Evolutionary conservation across 768 basidiomycete species (phyloP).

Genomic region (Imleria badia): DNA sequence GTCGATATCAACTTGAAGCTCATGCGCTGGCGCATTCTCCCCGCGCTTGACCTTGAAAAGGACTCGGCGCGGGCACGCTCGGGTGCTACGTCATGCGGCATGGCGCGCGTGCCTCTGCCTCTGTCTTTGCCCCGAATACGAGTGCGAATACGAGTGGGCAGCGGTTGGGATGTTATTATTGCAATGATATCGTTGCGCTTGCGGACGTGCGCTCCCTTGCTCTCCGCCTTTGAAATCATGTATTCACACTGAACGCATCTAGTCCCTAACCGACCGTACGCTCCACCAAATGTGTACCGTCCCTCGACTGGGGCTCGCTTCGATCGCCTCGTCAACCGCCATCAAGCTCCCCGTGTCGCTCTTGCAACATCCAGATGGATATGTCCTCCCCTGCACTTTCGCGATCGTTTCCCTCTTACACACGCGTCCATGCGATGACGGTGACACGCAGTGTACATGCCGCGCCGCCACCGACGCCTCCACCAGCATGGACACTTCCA

Average conservation of each 20-base stretch:
- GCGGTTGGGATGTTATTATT: slow-evolving; percentile 92
- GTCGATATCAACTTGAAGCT: slow-evolving; percentile 97
- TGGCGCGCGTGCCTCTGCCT: slow-evolving; percentile 65
- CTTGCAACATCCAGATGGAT: slow-evolving; percentile 90
- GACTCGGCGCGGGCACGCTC: slow-evolving; percentile 95
- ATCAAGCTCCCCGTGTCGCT: slow-evolving; percentile 90
- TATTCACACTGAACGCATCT: neutral
- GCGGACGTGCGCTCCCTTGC: slow-evolving; percentile 79
- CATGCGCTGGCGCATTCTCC: slow-evolving; percentile 97
- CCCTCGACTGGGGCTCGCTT: slow-evolving; percentile 89
- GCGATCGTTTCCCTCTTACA: too few relatives aligned
- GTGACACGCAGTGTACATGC: slow-evolving; percentile 45
- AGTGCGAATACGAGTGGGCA: slow-evolving; percentile 21
- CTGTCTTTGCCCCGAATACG: too few relatives aligned
- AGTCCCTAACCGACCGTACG: slow-evolving; percentile 83
- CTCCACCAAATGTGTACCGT: slow-evolving; percentile 99
- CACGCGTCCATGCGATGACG: too few relatives aligned
- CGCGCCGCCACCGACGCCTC: slow-evolving; percentile 60
- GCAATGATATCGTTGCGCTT: slow-evolving; percentile 97
- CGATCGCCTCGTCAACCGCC: slow-evolving; percentile 88
- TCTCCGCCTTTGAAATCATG: too few relatives aligned
- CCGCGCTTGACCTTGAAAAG: slow-evolving; percentile 84
- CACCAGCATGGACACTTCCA: slow-evolving; percentile 19
- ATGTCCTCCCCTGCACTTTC: neutral
- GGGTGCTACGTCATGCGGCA: slow-evolving; percentile 99